phyloP scores from a whole-genome alignment of 208 protist species.

The Leishmania braziliensis region DNA sequence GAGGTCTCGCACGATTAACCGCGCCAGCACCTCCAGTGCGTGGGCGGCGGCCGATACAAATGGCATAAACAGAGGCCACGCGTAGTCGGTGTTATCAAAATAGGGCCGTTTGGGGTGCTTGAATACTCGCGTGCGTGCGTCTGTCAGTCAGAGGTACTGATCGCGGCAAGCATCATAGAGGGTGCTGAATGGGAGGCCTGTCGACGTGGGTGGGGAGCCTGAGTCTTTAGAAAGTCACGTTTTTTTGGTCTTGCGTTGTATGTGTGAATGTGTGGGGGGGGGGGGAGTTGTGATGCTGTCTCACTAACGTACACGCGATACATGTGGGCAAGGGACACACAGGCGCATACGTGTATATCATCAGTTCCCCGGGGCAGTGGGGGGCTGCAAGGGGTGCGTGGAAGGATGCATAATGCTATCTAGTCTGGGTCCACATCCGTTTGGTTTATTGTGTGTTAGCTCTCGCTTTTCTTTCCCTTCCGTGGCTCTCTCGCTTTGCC shows the following conservation, averaged over 20 bases:
- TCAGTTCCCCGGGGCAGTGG: neutral
- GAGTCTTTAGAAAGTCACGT: neutral
- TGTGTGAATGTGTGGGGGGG: neutral
- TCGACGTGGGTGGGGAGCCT: neutral
- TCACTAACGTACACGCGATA: neutral
- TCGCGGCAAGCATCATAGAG: neutral
- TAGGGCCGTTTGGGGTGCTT: neutral
- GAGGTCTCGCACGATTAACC: slow-evolving; percentile 74
- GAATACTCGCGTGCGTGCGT: neutral
- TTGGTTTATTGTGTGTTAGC: neutral
- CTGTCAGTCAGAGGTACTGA: neutral
- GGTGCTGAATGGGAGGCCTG: neutral
- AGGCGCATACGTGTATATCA: neutral
- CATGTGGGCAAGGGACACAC: neutral
- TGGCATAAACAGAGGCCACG: neutral
- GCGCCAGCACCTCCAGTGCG: neutral
- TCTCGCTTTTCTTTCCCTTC: neutral
- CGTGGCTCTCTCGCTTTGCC: neutral
- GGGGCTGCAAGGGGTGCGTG: neutral
- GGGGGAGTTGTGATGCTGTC: neutral
- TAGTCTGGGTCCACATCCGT: neutral
- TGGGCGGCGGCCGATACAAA: neutral
- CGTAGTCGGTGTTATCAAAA: neutral
- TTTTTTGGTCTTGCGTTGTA: neutral
- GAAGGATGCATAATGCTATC: neutral